Evolutionary conservation across 2,329 filamentous ascomycete species (phyloP).

Genomic region (Bipolaris sorokiniana): DNA sequence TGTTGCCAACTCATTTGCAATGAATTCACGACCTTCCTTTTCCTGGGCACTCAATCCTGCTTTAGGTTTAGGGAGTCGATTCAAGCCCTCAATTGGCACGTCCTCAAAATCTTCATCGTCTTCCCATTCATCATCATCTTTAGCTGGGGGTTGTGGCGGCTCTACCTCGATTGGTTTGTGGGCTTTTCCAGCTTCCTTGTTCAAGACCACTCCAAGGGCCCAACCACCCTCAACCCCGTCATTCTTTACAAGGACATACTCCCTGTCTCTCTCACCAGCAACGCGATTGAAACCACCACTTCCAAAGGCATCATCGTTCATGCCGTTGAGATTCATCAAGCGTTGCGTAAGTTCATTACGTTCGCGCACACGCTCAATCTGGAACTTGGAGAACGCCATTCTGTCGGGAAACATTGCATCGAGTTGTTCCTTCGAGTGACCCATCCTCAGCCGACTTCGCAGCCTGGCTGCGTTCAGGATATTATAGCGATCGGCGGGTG

Average conservation of each 20-base stretch:
- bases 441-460: constrained; percentile 89
- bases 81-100: constrained; percentile 87
- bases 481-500: constrained; percentile 90
- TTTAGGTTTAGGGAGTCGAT: constrained; percentile 73
- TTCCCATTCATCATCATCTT: constrained; percentile 68
- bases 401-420: constrained; percentile 96
- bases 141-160: constrained; percentile 56
- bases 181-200: constrained; percentile 77
- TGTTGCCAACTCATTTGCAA: constrained; percentile 49
- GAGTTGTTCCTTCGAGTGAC: constrained; percentile 92
- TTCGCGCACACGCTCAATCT: constrained; percentile 92
- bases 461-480: constrained; percentile 93
- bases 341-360: constrained; percentile 93
- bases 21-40: constrained; percentile 44
- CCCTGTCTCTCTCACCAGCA: constrained; percentile 83
- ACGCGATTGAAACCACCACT: constrained; percentile 69
- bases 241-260: constrained; percentile 96
- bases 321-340: constrained; percentile 91
- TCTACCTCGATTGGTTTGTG: constrained; percentile 95
- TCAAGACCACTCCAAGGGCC: constrained; percentile 91
- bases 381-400: constrained; percentile 96
- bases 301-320: constrained; percentile 76
- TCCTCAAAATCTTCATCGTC: constrained; percentile 88
- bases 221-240: constrained; percentile 94
- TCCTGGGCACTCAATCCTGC: constrained; percentile 37